Base-by-base conservation (phyloP, 2,329 filamentous ascomycete species). In the Aspergillus puulaauensis region DNA sequence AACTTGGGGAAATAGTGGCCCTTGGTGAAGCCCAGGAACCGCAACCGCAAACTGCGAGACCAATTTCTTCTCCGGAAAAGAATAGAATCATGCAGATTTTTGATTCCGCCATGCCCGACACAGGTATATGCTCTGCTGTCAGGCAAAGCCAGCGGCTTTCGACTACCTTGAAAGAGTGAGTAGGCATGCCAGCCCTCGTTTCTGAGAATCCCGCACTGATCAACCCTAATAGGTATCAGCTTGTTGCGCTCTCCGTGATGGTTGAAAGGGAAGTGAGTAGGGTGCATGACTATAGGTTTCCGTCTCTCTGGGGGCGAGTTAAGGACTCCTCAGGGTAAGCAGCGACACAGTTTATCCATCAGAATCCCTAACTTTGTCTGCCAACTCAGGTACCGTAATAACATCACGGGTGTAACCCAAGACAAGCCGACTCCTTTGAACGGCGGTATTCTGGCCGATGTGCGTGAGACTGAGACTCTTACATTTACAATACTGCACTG, bases 381-480 rank as follows among this genome's bases (percentile, higher is more conserved):
- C 37, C 37, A 40, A 40, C 37, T 40, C 37, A 56, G 53, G 40
- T 56, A 56, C 27, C 53, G 49, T 14, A 44, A 56, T n/a, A 44
- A 27, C 15, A 47, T 56, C 17, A 56, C 54, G 7, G 37, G 54
- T 55, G 23, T 45, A 23, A 27, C 31, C 17, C n/a, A 15, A 15
- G 23, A 17, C 39, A 8, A 41, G 15, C 53, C 39, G 35, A 6
- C 1, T n/a, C 53, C 46, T 12, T 37, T 39, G 23, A 17, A 40
- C 4, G 54, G 54, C 4, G 54, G 54, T 2, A 49, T 57, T 21
- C 50, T 57, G 0, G 55, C 55, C 8, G 55, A 57, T 44, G 55
- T 57, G 19, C 21, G 46, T 52, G 24, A 27, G 24, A 27, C 24
- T 27, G 39, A 23, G 11, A 33, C 21, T 19, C 21, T 21, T 21